Percentiles rank a stretch among this genome's conserved stretches.
Conservation (phyloP, 1,284 basidiomycete species). For the Cyathus pygmaeus region DNA sequence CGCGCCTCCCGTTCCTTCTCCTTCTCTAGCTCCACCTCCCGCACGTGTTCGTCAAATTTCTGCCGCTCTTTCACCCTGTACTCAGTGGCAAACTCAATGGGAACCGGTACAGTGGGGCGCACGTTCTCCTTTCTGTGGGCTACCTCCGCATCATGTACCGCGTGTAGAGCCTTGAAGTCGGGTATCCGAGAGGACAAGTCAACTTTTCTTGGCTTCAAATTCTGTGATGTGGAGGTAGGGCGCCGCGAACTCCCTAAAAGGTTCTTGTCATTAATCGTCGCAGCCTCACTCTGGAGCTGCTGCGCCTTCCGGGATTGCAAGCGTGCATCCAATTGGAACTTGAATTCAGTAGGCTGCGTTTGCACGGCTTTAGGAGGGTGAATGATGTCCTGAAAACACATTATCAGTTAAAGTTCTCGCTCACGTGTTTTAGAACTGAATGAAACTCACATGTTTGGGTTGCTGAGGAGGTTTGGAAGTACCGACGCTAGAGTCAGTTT, state of each 20-base stretch:
- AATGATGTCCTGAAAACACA: conserved; percentile 28
- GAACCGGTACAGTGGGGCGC: conserved; percentile 56
- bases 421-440: neutral
- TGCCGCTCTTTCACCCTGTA: conserved; percentile 66
- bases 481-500: neutral
- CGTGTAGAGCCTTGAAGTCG: conserved; percentile 65
- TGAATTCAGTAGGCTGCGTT: conserved; percentile 62
- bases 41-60: conserved; percentile 67
- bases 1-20: conserved; percentile 49
- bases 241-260: neutral
- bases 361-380: conserved; percentile 32
- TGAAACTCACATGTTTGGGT: conserved; percentile 15
- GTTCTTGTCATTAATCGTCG: neutral
- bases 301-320: conserved; percentile 42
- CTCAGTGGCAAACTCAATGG: conserved; percentile 62
- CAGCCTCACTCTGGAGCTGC: conserved; percentile 1
- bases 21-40: conserved; percentile 64
- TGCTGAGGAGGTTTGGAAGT: neutral
- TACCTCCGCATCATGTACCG: conserved; percentile 54
- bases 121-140: conserved; percentile 56
- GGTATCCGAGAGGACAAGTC: conserved; percentile 49
- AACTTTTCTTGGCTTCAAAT: conserved; percentile 15
- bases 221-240: conserved; percentile 2
- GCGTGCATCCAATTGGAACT: conserved; percentile 58
- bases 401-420: neutral